Base-by-base conservation (phyloP, 2,329 filamentous ascomycete species). In the Fusarium newnesense region DNA sequence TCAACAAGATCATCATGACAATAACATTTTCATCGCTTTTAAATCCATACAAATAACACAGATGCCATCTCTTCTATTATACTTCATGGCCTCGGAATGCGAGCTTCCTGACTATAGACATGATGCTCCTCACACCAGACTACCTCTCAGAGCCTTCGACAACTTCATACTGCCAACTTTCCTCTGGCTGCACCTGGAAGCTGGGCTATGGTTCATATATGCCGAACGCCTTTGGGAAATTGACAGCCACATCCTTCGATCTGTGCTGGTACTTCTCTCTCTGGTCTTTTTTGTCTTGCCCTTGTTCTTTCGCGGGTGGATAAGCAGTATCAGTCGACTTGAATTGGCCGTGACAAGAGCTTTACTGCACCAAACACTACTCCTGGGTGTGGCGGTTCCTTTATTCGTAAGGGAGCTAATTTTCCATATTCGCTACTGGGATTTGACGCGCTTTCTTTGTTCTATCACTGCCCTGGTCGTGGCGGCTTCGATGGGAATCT, bases 241-340 rank as follows among this genome's bases (percentile, higher is more conserved):
- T 11, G 24, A 13, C 2, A n/a, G 13, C 4, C 4, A n/a, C 5
- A 1, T 18, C 4, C 19, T 40, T n/a, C 34, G 19, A 28, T 4
- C 15, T 13, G 5, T 9, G 9, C 0, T 54, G 15, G 26, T 28
- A 10, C 19, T 40, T 21, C 5, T 54, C 13, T 30, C 24, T 13
- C 24, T 54, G 10, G 5, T 16, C 4, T 18, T 54, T 5, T 54
- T 54, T n/a, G 50, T 40, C 19, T 28, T 54, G 34, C 50, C 50
- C 9, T n/a, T 16, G 19, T 28, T 54, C 26, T 28, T 40, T 5
- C 50, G 34, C 19, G 50, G 50, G 8, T 54, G 50, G 50, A 40
- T 40, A 30, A 40, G 11, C 24, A 54, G 19, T 5, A 3, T 54
- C 11, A 2, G 37, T 18, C 50, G 50, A 18, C 50, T 40, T 4